These are phyloP conservation scores for Dryas octopetala DNA, from an alignment of 306 rosid genomes.

Conservation along the genomic window DNA sequence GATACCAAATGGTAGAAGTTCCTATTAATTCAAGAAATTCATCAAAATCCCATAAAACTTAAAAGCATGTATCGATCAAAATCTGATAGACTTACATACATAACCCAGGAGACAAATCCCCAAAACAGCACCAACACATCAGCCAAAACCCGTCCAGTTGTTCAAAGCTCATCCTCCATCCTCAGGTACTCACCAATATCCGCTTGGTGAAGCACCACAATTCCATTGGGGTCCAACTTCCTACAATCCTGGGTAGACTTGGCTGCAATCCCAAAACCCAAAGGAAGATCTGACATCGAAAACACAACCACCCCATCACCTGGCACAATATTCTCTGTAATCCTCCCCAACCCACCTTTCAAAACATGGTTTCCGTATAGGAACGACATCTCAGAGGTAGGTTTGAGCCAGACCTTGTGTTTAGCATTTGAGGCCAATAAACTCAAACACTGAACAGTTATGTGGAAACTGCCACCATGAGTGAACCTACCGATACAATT, in stretches of 20 bases:
- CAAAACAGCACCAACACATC: neutral
- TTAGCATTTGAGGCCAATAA: slow-evolving; percentile 70
- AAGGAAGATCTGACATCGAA: slow-evolving; percentile 82
- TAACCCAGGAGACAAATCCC: neutral
- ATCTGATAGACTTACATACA: neutral
- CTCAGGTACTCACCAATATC: slow-evolving; percentile 94
- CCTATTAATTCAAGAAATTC: neutral
- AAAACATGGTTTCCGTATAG: slow-evolving; percentile 82
- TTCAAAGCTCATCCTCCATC: slow-evolving; percentile 89
- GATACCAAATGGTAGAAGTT: neutral
- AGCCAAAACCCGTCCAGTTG: neutral
- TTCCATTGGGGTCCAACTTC: slow-evolving; percentile 89
- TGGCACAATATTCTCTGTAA: slow-evolving; percentile 65
- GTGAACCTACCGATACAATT: slow-evolving; percentile 89
- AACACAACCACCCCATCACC: slow-evolving; percentile 92
- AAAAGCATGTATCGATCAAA: neutral
- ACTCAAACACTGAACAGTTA: slow-evolving; percentile 63
- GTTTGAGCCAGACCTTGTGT: slow-evolving; percentile 94
- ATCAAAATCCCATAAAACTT: neutral
- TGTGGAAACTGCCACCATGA: slow-evolving; percentile 81
- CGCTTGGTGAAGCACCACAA: slow-evolving; percentile 81
- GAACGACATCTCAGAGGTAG: slow-evolving; percentile 82
- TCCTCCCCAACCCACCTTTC: slow-evolving; percentile 83
- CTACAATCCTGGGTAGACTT: slow-evolving; percentile 92
- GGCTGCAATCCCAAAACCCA: slow-evolving; percentile 88